phyloP scores from a whole-genome alignment of 495 filamentous ascomycete genomes.

The Hypoxylon rickii region DNA sequence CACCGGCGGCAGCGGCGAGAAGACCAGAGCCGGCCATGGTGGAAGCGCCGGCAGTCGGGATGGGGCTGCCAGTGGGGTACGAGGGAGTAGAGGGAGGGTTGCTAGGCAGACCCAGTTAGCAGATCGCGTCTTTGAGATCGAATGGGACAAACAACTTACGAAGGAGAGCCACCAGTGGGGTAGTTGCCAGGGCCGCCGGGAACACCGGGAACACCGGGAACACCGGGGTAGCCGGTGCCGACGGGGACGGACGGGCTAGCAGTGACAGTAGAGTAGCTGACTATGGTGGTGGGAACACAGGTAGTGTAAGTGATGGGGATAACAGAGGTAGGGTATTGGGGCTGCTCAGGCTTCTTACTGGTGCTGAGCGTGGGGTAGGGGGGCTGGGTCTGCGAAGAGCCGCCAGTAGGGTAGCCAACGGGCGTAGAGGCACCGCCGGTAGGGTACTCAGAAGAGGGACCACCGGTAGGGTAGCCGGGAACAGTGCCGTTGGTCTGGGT shows the following conservation, averaged over 20 bases:
- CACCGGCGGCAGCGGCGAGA: slow-evolving; percentile 55
- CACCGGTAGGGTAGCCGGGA: slow-evolving; percentile 38
- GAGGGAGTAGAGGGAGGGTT: slow-evolving; percentile 25
- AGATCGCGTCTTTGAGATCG: not conserved
- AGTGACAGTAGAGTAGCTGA: slow-evolving; percentile 57
- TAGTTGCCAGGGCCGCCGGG: too few relatives aligned
- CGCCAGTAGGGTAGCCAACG: slow-evolving; percentile 26
- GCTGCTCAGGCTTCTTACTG: slow-evolving; percentile 18
- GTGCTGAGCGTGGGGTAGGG: slow-evolving; percentile 24
- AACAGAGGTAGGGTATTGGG: slow-evolving; percentile 48
- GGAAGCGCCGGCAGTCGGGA: slow-evolving; percentile 53
- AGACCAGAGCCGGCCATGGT: slow-evolving; percentile 49
- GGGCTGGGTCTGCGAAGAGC: slow-evolving; percentile 21
- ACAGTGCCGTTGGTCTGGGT: slow-evolving; percentile 14
- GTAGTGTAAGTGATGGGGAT: slow-evolving; percentile 48
- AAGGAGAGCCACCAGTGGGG: slow-evolving; percentile 40
- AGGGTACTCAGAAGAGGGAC: not conserved
- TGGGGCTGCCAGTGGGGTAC: slow-evolving; percentile 41
- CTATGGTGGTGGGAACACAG: slow-evolving; percentile 43
- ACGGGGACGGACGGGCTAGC: slow-evolving; percentile 46
- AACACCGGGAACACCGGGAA: too few relatives aligned
- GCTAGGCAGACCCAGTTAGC: slow-evolving; percentile 7
- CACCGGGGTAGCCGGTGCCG: slow-evolving; percentile 37
- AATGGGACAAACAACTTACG: slow-evolving; percentile 16
- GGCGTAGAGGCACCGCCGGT: not conserved